Evolutionary conservation across 176 grass and related monocot species (phyloP), one percentile per base, ranked within the genome.

Genomic region (Eleusine indica): DNA sequence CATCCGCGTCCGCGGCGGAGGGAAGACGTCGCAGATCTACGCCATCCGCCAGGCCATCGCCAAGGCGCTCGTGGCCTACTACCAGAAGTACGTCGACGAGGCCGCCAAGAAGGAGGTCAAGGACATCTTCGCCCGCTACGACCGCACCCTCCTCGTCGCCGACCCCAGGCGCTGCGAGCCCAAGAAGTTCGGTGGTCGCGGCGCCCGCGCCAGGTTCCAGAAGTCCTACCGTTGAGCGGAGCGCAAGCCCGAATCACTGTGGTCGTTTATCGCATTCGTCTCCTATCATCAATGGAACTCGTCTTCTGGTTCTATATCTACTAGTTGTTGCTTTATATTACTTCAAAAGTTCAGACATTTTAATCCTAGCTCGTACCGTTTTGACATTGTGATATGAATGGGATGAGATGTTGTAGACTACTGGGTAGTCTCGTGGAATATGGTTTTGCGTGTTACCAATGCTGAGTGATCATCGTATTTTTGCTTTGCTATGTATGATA

Each of bases 61-160:
- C 56, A 95, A 95, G 88, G 91, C 86, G 0, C 90, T 95, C 47
- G 90, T 95, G 0, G 60, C 93, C 1, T 92, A 95, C 86, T 90
- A 40, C 88, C 93, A 95, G 93, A 95, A 95, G 93, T 95, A 87
- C 72, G 93, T 95, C 9, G 93, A 95, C 51, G 93, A 95, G 86
- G 82, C 91, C 6, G 29, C 90, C 37, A 95, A 95, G 86, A 90
- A 95, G 88, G 93, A 95, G 82, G 89, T 95, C 1, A 95, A 95
- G 86, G 93, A 95, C 16, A 92, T 95, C 85, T 87, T 95, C 63
- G 75, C 25, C 15, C 88, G 93, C 67, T 95, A 92, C 68, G 93
- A 95, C 71, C 87, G 93, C 12, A 95, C 93, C n/a, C 91, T 95
- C 66, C 93, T 95, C 73, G 93, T 95, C 37, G 93, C 93, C 1